Percentiles rank a stretch among this genome's conserved stretches.
These are phyloP conservation scores for Globisporangium sylvaticum DNA, from an alignment of 352 stramenopile species.

Conservation along the genomic window DNA sequence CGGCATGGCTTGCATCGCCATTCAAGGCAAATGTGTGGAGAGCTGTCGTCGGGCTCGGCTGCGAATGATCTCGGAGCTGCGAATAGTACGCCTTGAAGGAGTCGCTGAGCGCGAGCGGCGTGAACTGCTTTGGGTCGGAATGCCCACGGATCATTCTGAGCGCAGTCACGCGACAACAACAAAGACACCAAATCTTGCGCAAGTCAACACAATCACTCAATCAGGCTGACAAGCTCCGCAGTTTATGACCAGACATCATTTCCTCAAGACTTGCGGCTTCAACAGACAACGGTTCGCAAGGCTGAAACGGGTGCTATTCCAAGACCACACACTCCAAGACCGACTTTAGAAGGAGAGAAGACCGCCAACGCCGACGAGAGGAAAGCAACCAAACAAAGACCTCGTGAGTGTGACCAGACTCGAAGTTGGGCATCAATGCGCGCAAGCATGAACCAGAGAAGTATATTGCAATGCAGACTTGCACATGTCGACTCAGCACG, in stretches of 20 bases:
- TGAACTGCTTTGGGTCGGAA: background rate
- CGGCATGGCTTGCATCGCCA: conserved; percentile 17
- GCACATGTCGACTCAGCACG: background rate
- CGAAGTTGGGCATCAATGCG: background rate
- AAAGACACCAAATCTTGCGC: background rate
- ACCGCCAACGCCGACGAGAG: background rate
- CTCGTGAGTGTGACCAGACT: background rate
- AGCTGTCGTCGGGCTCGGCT: conserved; percentile 19
- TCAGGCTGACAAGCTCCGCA: background rate
- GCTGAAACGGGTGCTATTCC: background rate
- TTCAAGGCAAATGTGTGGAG: conserved; percentile 34
- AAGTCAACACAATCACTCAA: background rate
- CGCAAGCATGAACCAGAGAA: too few species aligned
- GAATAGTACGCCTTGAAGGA: conserved; percentile 32
- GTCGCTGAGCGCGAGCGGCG: conserved; percentile 21
- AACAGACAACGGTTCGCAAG: background rate
- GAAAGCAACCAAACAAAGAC: background rate
- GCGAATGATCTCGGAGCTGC: conserved; percentile 20
- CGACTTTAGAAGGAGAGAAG: background rate
- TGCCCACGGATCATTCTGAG: background rate
- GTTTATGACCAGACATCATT: background rate
- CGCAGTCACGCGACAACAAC: background rate
- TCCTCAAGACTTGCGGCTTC: background rate
- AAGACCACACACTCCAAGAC: background rate
- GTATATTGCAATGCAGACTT: background rate